Percentiles rank a stretch among this genome's conserved stretches.
These are phyloP conservation scores for Trapa bicornis DNA, from an alignment of 345 rosid species.

Conservation along the genomic window DNA sequence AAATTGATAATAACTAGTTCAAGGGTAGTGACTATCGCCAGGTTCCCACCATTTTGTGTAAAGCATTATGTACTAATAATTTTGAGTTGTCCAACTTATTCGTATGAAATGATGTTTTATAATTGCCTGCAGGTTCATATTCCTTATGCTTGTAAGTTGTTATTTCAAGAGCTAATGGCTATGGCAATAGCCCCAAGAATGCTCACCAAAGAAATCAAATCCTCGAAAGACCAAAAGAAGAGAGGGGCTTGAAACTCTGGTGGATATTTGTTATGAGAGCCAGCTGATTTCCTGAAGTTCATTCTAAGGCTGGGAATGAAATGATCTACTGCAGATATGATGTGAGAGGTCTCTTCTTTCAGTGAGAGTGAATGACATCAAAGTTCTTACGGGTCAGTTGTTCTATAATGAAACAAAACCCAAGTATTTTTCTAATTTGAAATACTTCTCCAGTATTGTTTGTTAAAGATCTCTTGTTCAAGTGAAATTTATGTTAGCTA, in stretches of 20 bases:
- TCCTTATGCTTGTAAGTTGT: conserved; percentile 86
- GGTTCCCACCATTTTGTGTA: background rate
- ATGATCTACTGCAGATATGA: too few relatives aligned
- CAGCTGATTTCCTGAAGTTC: background rate
- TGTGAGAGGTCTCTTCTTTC: background rate
- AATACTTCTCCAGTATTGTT: too few relatives aligned
- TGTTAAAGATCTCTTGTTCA: too few relatives aligned
- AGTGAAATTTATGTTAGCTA: too few relatives aligned
- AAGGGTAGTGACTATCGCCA: background rate
- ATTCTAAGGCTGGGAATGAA: background rate
- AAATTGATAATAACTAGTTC: too few relatives aligned
- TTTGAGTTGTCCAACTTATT: background rate
- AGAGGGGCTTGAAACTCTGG: conserved; percentile 30
- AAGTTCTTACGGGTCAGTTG: too few relatives aligned
- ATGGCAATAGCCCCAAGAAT: conserved; percentile 99
- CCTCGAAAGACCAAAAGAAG: conserved; percentile 41
- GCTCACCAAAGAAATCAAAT: conserved; percentile 59
- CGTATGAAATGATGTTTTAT: background rate
- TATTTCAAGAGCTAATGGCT: conserved; percentile 96
- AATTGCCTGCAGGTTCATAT: conserved; percentile 54
- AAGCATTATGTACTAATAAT: background rate
- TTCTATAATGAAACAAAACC: too few relatives aligned
- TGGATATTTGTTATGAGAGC: background rate
- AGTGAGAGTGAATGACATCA: too few relatives aligned
- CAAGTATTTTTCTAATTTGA: too few relatives aligned